Evolutionary conservation across 495 filamentous ascomycete species (phyloP).

Genomic region (Tuber microsphaerosporum): DNA sequence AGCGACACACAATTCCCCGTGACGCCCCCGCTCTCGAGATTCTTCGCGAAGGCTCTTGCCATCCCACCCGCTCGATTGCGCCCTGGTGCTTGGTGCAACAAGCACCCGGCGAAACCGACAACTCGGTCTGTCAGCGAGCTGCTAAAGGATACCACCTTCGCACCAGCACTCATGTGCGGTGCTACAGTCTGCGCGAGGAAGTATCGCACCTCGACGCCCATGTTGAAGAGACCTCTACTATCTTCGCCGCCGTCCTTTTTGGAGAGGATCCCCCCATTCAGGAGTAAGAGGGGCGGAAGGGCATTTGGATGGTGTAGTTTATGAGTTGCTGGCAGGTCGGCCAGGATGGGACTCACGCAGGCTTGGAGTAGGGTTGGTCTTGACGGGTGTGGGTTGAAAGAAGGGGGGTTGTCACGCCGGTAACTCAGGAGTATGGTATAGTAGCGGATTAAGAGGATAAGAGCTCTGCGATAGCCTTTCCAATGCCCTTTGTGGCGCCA

Average conservation of each 20-base stretch:
- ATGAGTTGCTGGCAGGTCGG: conserved; percentile 56
- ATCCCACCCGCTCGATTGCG: conserved; percentile 58
- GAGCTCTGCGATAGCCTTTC: conserved; percentile 52
- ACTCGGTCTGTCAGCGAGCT: conserved; percentile 48
- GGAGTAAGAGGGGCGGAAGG: conserved; percentile 57
- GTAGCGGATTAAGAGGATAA: conserved; percentile 53
- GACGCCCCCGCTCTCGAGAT: conserved; percentile 56
- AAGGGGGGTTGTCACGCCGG: conserved; percentile 47
- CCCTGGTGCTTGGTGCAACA: conserved; percentile 62
- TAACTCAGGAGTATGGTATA: conserved; percentile 58
- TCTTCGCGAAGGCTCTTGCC: conserved; percentile 57
- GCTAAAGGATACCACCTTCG: conserved; percentile 57
- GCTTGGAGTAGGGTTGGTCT: conserved; percentile 60
- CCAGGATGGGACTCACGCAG: conserved; percentile 60
- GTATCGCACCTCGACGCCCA: conserved; percentile 57
- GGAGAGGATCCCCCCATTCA: conserved; percentile 54
- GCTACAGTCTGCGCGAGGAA: conserved; percentile 58
- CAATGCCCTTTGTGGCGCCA: conserved; percentile 62
- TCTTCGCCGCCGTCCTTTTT: conserved; percentile 52
- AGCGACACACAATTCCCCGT: conserved; percentile 56
- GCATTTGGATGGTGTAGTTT: conserved; percentile 55
- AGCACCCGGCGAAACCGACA: conserved; percentile 52
- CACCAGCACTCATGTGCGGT: conserved; percentile 54
- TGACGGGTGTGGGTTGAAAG: conserved; percentile 49
- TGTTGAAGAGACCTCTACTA: conserved; percentile 55